Percentiles rank a stretch among this genome's conserved stretches.
phyloP scores from a whole-genome alignment of 805 yeast species.

The Torulaspora gathmanii region DNA sequence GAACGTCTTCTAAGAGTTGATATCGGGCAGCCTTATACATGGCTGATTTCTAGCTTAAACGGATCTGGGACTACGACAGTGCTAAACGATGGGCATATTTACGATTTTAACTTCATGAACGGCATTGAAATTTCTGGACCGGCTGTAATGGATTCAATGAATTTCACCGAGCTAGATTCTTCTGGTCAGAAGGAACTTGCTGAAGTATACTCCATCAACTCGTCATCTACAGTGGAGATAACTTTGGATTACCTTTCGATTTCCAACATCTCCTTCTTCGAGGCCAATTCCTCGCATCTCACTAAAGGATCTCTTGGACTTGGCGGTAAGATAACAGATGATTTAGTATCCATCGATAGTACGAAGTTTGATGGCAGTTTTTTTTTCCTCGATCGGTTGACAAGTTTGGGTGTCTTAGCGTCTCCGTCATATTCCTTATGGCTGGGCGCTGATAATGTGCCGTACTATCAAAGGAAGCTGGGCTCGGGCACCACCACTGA shows the following conservation, averaged over 20 bases:
- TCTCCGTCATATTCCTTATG: conserved; percentile 45
- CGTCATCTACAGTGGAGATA: neutral
- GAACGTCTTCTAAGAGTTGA: conserved; percentile 34
- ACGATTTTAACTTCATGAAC: conserved; percentile 26
- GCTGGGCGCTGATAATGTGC: conserved; percentile 29
- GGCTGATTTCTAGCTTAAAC: conserved; percentile 30
- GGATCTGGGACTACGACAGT: conserved; percentile 20
- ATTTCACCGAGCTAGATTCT: conserved; percentile 13
- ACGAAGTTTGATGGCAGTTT: conserved; percentile 21
- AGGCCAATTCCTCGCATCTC: conserved; percentile 36
- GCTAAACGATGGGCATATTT: conserved; percentile 10
- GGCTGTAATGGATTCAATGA: conserved; percentile 23
- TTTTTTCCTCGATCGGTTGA: conserved; percentile 37
- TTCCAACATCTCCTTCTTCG: conserved; percentile 35
- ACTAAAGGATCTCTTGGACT: conserved; percentile 45
- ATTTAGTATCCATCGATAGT: conserved; percentile 18
- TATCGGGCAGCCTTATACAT: conserved; percentile 38
- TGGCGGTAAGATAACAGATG: conserved; percentile 30
- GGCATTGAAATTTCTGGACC: conserved; percentile 24
- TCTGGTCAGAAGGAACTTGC: neutral
- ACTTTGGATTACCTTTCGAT: conserved; percentile 16
- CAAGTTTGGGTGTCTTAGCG: conserved; percentile 30
- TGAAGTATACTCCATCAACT: neutral
- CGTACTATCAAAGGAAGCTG: conserved; percentile 4
- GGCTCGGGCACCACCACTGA: conserved; percentile 10